Evolutionary conservation across 805 yeast species (phyloP).

Genomic region (Candida endomychidarum): DNA sequence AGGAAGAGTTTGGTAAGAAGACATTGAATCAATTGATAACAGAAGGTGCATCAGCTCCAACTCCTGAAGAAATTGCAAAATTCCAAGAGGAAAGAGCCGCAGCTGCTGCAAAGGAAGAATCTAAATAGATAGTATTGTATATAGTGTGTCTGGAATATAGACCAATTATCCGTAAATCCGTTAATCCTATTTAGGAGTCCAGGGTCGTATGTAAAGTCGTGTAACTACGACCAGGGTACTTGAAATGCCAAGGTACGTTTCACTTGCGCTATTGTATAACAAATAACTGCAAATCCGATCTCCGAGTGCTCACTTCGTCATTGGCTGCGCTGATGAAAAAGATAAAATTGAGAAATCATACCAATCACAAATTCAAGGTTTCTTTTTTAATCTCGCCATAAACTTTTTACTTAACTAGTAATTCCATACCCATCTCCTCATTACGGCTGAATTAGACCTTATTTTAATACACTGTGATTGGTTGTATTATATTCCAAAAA

Average conservation of each 20-base stretch:
- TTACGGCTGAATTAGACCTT: neutral
- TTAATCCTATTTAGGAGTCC: too few relatives aligned
- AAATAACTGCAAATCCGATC: constrained; percentile 9
- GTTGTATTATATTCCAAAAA: constrained; percentile 4
- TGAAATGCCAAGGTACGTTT: too few relatives aligned
- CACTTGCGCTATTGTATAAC: too few relatives aligned
- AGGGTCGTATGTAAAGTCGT: too few relatives aligned
- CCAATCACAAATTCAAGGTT: constrained; percentile 15
- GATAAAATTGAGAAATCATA: constrained; percentile 21
- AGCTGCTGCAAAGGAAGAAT: constrained; percentile 4
- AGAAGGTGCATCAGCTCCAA: constrained; percentile 79
- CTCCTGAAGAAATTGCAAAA: constrained; percentile 61
- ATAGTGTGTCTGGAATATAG: neutral
- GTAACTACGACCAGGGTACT: too few relatives aligned
- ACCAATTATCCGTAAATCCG: too few relatives aligned
- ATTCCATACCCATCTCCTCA: neutral
- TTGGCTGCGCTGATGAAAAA: constrained; percentile 29
- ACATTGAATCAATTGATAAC: constrained; percentile 83
- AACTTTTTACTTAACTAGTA: neutral
- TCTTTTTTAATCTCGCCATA: constrained; percentile 16
- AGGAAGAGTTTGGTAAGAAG: constrained; percentile 77
- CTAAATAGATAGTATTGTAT: neutral
- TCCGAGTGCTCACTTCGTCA: constrained; percentile 9
- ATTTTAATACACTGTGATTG: constrained; percentile 4
- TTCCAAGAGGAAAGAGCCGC: constrained; percentile 37